Conservation (phyloP, 176 grass and related monocot species). For the Dendrocalamus sinicus region DNA sequence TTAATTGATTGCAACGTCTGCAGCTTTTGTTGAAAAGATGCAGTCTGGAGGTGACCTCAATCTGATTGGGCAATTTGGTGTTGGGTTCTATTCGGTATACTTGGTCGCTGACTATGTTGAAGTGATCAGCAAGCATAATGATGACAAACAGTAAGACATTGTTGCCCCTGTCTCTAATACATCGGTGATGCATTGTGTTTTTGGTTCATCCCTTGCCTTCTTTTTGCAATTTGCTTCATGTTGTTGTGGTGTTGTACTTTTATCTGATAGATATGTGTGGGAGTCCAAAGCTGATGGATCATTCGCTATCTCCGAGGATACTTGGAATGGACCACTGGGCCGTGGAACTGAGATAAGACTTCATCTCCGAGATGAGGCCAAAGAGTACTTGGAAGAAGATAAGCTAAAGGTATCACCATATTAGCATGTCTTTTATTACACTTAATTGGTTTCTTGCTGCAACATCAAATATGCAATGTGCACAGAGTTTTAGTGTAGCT, state of each 20-base stretch:
- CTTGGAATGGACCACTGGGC: constrained; percentile 88
- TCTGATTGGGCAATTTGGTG: constrained; percentile 98
- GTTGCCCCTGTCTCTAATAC: not conserved
- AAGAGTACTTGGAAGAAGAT: constrained; percentile 91
- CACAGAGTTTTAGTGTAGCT: constrained; percentile 22
- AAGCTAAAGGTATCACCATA: constrained; percentile 77
- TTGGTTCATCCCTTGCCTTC: not conserved
- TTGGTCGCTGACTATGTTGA: constrained; percentile 98
- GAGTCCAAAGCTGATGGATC: constrained; percentile 96
- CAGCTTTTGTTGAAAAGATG: constrained; percentile 96
- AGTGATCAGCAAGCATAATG: constrained; percentile 99
- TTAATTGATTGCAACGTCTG: constrained; percentile 27
- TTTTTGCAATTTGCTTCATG: not conserved
- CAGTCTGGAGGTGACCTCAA: constrained; percentile 90
- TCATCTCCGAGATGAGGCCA: constrained; percentile 92
- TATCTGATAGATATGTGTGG: constrained; percentile 77
- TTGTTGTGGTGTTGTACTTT: not conserved
- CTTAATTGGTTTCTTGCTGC: not conserved
- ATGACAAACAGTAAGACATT: constrained; percentile 88
- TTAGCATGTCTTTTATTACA: constrained; percentile 4
- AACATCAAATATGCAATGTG: not conserved
- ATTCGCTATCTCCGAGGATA: constrained; percentile 95
- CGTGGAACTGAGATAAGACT: constrained; percentile 97
- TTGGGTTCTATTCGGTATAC: constrained; percentile 98
- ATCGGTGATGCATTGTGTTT: not conserved